Conservation (phyloP, 176 grass and related monocot genomes). For the Luzula sylvatica region DNA sequence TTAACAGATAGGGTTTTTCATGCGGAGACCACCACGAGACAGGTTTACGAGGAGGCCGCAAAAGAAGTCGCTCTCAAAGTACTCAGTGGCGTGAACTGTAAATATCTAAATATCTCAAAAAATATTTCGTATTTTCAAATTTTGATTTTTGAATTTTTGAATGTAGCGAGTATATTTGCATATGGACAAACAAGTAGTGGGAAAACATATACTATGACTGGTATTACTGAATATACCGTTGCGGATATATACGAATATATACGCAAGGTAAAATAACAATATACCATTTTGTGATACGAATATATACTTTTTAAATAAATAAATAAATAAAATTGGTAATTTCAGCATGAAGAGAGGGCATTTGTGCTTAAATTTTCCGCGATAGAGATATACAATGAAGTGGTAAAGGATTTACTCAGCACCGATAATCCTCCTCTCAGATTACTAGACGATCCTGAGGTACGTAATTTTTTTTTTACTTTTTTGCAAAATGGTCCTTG, state of each 20-base stretch:
- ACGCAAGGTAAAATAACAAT: slow-evolving; percentile 40
- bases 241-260: slow-evolving; percentile 96
- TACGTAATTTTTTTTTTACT: slow-evolving; percentile 16
- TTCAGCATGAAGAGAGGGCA: slow-evolving; percentile 88
- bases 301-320: neutral
- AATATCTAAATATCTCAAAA: slow-evolving; percentile 20
- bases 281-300: too few relatives aligned
- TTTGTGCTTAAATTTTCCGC: slow-evolving; percentile 95
- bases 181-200: slow-evolving; percentile 99
- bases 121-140: neutral
- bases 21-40: slow-evolving; percentile 51
- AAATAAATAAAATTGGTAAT: neutral
- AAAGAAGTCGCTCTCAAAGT: slow-evolving; percentile 87
- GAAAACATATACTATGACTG: slow-evolving; percentile 96
- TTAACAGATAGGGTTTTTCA: slow-evolving; percentile 73
- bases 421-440: slow-evolving; percentile 47
- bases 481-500: neutral
- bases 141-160: neutral
- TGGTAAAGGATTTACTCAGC: slow-evolving; percentile 78
- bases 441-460: slow-evolving; percentile 90
- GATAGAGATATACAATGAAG: slow-evolving; percentile 92
- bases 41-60: slow-evolving; percentile 71
- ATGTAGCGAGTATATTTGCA: slow-evolving; percentile 84
- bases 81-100: slow-evolving; percentile 96
- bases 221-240: slow-evolving; percentile 80